Base-by-base conservation (phyloP, 345 rosid genomes). In the Physaria fendleri region DNA sequence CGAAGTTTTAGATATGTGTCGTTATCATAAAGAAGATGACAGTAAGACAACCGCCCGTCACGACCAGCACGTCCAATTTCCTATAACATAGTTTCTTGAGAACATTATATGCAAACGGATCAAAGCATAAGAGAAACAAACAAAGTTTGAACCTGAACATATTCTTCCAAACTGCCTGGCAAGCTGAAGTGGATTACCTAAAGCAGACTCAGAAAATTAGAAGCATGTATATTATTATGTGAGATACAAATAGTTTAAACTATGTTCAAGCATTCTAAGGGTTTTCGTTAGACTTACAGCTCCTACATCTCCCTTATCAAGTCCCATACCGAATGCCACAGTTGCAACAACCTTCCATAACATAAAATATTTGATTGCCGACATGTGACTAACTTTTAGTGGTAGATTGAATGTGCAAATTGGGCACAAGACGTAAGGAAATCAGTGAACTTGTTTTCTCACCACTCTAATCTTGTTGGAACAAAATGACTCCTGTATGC, bases 291-390 rank as follows among this genome's bases (percentile, higher is more conserved):
- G 43, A 66, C 99, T 93, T 89, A 93, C 99, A 53, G 95, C 97
- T 80, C 94, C 97, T 68, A 85, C 86, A 65, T 93, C 94, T 44
- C 81, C 81, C 78, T 89, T 93, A 82, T 93, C 94, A 37, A 93
- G 86, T 60, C 99, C 99, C 99, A 93, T 89, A 58, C 99, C 99
- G 65, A 93, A 93, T 58, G 99, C 99, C 77, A 93, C 99, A 14
- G 99, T 93, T 69, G 97, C 99, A 72, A 89, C 97, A 71, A 93
- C 96, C 99, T 92, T 81, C 59, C 53, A 81, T 15, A 32, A 32
- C 64, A 60, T 20, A 62, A 23, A 29, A 62, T 56, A 65, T 39
- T 17, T 35, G 12, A 66, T 12, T 69, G 7, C 16, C 9, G 54
- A 30, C 44, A 69, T 56, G 44, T 56, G 22, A 47, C 49, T 59